Evolutionary conservation across 2,329 filamentous ascomycete species (phyloP).

Genomic region (Chaetomiaceae sp.): DNA sequence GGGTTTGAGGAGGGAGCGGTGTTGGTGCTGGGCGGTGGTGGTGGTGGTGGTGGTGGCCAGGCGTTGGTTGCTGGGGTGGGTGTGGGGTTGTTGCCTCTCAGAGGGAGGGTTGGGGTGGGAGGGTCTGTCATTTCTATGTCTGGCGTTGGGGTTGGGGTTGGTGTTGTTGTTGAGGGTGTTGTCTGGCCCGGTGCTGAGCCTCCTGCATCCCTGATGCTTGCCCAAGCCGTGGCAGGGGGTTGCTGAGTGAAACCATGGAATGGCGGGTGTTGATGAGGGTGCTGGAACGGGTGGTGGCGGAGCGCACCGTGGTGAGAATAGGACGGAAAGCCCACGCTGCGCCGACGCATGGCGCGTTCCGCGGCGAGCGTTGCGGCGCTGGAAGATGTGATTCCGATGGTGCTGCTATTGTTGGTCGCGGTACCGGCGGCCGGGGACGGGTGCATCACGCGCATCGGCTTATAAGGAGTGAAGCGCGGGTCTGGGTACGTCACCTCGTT

Average conservation of each 20-base stretch:
- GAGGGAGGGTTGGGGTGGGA: neutral
- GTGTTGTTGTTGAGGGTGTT: neutral
- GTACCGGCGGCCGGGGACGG: conserved; percentile 25
- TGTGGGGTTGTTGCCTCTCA: neutral
- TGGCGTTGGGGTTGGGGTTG: conserved; percentile 22
- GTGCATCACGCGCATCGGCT: conserved; percentile 55
- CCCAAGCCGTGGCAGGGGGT: no score
- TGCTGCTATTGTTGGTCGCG: neutral
- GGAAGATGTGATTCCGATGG: no score
- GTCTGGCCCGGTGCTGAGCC: no score
- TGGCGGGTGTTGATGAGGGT: neutral
- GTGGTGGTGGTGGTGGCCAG: neutral
- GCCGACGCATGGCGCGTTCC: conserved; percentile 55
- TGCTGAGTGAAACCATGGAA: no score
- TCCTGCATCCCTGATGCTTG: no score
- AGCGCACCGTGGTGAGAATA: conserved; percentile 25
- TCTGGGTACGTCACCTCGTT: conserved; percentile 90
- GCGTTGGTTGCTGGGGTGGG: neutral
- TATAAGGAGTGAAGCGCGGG: conserved; percentile 81
- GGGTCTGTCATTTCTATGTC: conserved; percentile 17
- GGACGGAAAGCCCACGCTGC: conserved; percentile 48
- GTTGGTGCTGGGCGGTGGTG: conserved; percentile 9
- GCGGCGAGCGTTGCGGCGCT: conserved; percentile 49
- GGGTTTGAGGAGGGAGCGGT: no score
- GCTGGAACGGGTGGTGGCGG: neutral